Base-by-base conservation (phyloP, 2,329 filamentous ascomycete species). In the Cylindrodendrum hubeiense region DNA sequence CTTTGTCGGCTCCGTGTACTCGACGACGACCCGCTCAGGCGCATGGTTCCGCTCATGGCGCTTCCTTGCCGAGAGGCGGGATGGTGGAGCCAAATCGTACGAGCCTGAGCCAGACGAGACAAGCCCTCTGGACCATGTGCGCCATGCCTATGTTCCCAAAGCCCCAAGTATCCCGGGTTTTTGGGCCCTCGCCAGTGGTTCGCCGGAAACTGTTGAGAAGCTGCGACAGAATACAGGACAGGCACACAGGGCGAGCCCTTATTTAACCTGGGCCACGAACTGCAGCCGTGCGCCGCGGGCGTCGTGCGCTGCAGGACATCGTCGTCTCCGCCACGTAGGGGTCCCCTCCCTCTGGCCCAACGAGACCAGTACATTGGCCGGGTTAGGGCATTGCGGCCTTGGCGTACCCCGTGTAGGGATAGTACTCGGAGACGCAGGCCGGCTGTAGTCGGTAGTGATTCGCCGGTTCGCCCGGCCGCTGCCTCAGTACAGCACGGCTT, bases 221-320 rank as follows among this genome's bases (percentile, higher is more conserved):
- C 49, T 26, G 57, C 53, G 57, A 47, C 28, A 28, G 33, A 44
- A 58, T 15, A 60, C 37, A 51, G 26, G 26, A 8, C 22, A n/a
- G 44, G 15, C 22, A 30, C 34, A 50, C 43, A 30, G 10, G 33
- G 10, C 19, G 51, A 19, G 34, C 26, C 43, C 50, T 61, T 7
- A 28, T 5, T 49, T 59, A 59, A 56, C 41, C 39, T 63, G 54
- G 52, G 53, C 50, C 58, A 37, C 59, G 53, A 65, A 57, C 49
- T 56, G 60, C 54, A 62, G 54, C 67, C 65, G 66, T 65, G 67
- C 55, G 37, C 55, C 52, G 54, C 52, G 41, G 39, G 46, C 41
- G 47, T 33, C 30, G 24, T 47, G 24, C 24, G 24, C 44, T 28
- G 44, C 44, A 47, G 44, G 44, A 28, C 44, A 33, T 39, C 37